Conservation (phyloP, 2,329 filamentous ascomycete species). For the Claviceps sp. region DNA sequence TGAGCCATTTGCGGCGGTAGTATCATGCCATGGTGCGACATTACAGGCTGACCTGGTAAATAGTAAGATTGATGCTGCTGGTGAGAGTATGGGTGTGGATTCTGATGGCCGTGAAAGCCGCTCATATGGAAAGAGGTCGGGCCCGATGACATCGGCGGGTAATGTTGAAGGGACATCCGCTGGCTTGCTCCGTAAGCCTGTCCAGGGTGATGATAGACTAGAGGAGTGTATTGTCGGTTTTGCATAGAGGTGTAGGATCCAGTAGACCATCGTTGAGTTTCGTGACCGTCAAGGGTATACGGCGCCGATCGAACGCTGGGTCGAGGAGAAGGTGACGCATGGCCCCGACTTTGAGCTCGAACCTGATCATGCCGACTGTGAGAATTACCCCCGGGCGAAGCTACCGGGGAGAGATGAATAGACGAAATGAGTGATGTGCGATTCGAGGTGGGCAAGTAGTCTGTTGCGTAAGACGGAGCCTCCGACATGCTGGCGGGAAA, state of each 20-base stretch:
- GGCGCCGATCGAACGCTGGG: constrained; percentile 55
- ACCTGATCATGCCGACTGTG: constrained; percentile 48
- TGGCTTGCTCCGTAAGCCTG: constrained; percentile 46
- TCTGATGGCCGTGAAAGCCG: constrained; percentile 31
- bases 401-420: constrained; percentile 58
- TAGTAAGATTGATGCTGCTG: constrained; percentile 37
- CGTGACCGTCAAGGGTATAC: constrained; percentile 52
- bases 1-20: constrained; percentile 34
- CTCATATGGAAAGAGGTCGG: constrained; percentile 34
- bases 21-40: constrained; percentile 44
- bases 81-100: background rate
- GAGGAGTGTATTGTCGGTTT: constrained; percentile 43
- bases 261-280: constrained; percentile 67
- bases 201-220: constrained; percentile 44
- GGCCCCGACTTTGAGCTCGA: constrained; percentile 51
- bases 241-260: constrained; percentile 51
- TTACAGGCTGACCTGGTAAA: constrained; percentile 36
- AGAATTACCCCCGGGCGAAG: constrained; percentile 53
- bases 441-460: constrained; percentile 54
- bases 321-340: constrained; percentile 58
- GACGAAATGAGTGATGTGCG: constrained; percentile 58
- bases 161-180: constrained; percentile 35
- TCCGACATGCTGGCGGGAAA: constrained; percentile 54
- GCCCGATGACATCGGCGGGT: constrained; percentile 19
- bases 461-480: constrained; percentile 50